Conservation (phyloP, 2,329 filamentous ascomycete genomes). For the Hypoxylon sp. region DNA sequence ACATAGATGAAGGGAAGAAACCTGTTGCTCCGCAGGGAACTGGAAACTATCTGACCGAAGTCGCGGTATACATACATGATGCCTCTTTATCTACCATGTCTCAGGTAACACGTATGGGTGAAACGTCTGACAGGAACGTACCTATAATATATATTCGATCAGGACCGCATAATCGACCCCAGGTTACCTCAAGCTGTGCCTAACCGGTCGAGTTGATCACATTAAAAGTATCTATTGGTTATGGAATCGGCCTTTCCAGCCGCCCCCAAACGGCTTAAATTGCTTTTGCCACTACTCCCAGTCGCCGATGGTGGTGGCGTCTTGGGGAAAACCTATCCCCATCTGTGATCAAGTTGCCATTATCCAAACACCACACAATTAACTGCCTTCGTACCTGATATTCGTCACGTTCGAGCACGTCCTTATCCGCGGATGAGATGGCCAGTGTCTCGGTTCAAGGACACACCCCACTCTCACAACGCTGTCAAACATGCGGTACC, state of each 20-base stretch:
- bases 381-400: not conserved
- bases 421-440: slow-evolving; percentile 5
- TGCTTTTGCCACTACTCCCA: not conserved
- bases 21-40: too few species aligned
- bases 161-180: not conserved
- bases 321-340: too few species aligned
- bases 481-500: slow-evolving; percentile 50
- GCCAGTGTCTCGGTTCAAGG: not conserved
- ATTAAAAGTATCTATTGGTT: not conserved
- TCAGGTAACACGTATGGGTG: too few species aligned
- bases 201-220: not conserved
- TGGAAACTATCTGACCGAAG: too few species aligned
- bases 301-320: not conserved
- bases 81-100: too few species aligned
- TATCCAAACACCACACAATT: not conserved
- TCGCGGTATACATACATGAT: too few species aligned
- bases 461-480: slow-evolving; percentile 27
- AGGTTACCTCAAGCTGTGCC: not conserved
- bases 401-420: not conserved
- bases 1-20: too few species aligned
- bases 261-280: not conserved
- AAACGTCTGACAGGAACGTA: too few species aligned
- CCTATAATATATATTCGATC: not conserved
- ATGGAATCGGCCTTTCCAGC: not conserved
- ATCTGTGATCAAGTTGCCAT: not conserved